Percentiles rank a stretch among this genome's conserved stretches.
Conservation (phyloP, 306 rosid genomes). For the Quercus wislizeni region DNA sequence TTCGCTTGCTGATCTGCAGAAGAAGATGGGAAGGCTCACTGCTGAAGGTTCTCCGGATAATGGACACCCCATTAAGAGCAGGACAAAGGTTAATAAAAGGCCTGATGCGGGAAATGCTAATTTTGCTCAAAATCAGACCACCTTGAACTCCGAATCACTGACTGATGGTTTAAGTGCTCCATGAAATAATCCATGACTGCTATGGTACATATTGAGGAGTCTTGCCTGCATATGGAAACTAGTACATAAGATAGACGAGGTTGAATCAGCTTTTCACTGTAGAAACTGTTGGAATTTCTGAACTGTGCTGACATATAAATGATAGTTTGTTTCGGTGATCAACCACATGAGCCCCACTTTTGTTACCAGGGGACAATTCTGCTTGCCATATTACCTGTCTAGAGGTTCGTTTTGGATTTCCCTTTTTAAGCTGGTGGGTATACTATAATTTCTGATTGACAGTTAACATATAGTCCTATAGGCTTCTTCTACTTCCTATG, state of each 20-base stretch:
- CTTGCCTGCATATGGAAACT: background rate
- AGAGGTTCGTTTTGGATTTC: no score
- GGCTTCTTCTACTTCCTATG: background rate
- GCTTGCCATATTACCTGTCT: no score
- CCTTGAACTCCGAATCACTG: background rate
- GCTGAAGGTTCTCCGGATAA: constrained; percentile 60
- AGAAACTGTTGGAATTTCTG: background rate
- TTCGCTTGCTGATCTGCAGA: constrained; percentile 81
- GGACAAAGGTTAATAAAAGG: constrained; percentile 39
- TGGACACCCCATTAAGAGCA: constrained; percentile 43
- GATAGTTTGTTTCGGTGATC: background rate
- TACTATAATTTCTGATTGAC: background rate
- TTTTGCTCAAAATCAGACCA: constrained; percentile 32
- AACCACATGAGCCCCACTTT: no score
- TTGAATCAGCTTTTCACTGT: background rate
- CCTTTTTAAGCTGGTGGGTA: background rate
- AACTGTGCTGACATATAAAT: background rate
- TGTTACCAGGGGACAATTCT: no score
- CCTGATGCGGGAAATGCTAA: constrained; percentile 39
- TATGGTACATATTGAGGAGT: background rate
- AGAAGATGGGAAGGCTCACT: constrained; percentile 90
- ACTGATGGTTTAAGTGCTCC: background rate
- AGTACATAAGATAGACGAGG: background rate
- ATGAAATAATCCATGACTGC: background rate
- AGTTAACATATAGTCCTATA: background rate